Conservation (phyloP, 1,139 yeast genomes). For the Yamadazyma conglobata region DNA sequence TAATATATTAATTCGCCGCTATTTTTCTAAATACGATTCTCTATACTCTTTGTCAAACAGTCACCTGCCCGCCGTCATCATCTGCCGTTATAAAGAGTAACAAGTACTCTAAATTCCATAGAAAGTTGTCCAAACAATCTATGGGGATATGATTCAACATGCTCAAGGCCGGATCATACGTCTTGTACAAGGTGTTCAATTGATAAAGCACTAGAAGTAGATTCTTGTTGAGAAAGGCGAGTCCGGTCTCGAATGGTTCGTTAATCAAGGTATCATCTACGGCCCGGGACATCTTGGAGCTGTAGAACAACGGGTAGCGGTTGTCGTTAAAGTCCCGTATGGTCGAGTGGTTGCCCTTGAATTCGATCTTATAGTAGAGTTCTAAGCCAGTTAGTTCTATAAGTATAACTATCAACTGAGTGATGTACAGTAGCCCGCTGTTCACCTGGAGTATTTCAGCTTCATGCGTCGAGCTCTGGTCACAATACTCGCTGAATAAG, state of each 20-base stretch:
- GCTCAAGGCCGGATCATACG: constrained; percentile 1
- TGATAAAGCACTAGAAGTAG: constrained; percentile 24
- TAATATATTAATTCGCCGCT: background rate
- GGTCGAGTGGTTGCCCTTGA: constrained; percentile 21
- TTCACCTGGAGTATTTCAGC: constrained; percentile 25
- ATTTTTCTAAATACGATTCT: too few relatives aligned
- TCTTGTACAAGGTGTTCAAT: constrained; percentile 17
- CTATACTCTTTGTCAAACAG: background rate
- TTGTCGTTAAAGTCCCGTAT: constrained; percentile 25
- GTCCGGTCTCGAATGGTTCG: constrained; percentile 32
- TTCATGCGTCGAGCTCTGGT: too few relatives aligned
- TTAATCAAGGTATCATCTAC: constrained; percentile 18
- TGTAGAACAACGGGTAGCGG: constrained; percentile 25
- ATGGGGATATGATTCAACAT: constrained; percentile 27
- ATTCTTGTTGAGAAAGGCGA: constrained; percentile 32
- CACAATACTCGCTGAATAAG: constrained; percentile 13
- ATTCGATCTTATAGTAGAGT: constrained; percentile 27
- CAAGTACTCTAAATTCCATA: constrained; percentile 42
- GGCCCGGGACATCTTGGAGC: constrained; percentile 21
- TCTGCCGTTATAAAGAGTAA: constrained; percentile 33
- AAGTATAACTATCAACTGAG: constrained; percentile 23
- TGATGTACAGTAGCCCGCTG: constrained; percentile 31
- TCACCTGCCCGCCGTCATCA: too few relatives aligned
- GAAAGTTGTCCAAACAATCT: constrained; percentile 40
- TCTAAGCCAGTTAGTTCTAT: constrained; percentile 25